A percentile compares a stretch with the other conserved stretches of the same genome.
Evolutionary conservation across 306 rosid species (phyloP).

Genomic region (Neltuma alba): DNA sequence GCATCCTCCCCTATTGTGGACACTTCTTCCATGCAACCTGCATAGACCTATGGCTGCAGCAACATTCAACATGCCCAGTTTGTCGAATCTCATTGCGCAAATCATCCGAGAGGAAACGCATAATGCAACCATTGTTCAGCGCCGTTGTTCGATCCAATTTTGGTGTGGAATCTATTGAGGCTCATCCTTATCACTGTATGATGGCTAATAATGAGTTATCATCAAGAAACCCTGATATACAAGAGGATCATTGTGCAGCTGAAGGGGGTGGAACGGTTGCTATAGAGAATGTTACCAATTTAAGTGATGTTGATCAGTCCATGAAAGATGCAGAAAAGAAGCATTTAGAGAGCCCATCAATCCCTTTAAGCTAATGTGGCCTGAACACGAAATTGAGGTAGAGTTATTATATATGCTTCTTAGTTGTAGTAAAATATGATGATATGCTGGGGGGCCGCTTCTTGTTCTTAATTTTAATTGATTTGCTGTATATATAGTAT

Average conservation of each 20-base stretch:
- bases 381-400: slow-evolving; percentile 25
- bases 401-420: background rate
- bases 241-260: slow-evolving; percentile 51
- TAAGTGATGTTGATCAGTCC: slow-evolving; percentile 42
- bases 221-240: slow-evolving; percentile 44
- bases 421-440: background rate
- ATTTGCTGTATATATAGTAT: no score
- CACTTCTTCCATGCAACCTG: slow-evolving; percentile 89
- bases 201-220: slow-evolving; percentile 37
- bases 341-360: slow-evolving; percentile 85
- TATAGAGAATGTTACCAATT: slow-evolving; percentile 45
- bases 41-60: slow-evolving; percentile 96
- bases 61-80: slow-evolving; percentile 87
- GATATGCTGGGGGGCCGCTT: background rate
- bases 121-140: slow-evolving; percentile 74
- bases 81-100: slow-evolving; percentile 80
- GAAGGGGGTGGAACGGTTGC: slow-evolving; percentile 51
- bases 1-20: slow-evolving; percentile 87
- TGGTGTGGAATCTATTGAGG: slow-evolving; percentile 47
- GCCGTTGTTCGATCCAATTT: slow-evolving; percentile 56
- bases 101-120: slow-evolving; percentile 54
- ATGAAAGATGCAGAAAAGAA: slow-evolving; percentile 62
- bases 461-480: background rate
- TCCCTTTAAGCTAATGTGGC: slow-evolving; percentile 43
- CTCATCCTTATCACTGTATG: slow-evolving; percentile 50